phyloP scores from a whole-genome alignment of 2,329 filamentous ascomycete genomes.

The Botrytis sinoallii region DNA sequence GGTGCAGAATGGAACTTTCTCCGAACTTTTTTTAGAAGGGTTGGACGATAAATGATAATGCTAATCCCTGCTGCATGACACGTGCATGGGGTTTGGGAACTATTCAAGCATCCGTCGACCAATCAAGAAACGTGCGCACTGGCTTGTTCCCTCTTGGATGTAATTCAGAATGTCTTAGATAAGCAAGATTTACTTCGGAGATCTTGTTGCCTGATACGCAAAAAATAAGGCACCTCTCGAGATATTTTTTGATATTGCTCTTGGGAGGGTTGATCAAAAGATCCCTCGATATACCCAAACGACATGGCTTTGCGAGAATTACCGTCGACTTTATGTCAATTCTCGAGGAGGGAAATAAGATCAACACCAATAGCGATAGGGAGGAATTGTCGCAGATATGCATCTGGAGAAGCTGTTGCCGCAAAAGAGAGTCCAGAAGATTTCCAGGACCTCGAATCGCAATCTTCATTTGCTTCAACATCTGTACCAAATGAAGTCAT shows the following conservation, averaged over 20 bases:
- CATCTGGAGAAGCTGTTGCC: slow-evolving; percentile 32
- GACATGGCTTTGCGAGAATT: slow-evolving; percentile 38
- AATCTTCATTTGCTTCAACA: slow-evolving; percentile 43
- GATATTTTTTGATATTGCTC: slow-evolving; percentile 11
- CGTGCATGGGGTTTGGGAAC: not conserved
- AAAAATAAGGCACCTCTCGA: not conserved
- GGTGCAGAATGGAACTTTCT: not conserved
- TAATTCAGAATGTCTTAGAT: not conserved
- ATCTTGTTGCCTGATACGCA: not conserved
- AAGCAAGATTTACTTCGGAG: not conserved
- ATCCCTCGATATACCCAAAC: not conserved
- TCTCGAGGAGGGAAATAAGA: slow-evolving; percentile 30
- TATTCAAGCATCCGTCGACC: not conserved
- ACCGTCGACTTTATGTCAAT: slow-evolving; percentile 33
- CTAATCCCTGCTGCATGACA: not conserved
- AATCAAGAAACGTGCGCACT: not conserved
- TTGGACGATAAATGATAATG: not conserved
- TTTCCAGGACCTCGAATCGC: slow-evolving; percentile 45
- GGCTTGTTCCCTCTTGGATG: not conserved
- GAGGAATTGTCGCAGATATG: slow-evolving; percentile 31
- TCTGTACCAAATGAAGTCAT: slow-evolving; percentile 39
- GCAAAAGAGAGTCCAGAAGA: slow-evolving; percentile 29
- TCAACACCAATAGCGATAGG: slow-evolving; percentile 13
- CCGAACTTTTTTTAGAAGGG: not conserved
- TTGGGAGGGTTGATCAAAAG: not conserved